phyloP scores from a whole-genome alignment of 805 yeast species.

The Candida maris region DNA sequence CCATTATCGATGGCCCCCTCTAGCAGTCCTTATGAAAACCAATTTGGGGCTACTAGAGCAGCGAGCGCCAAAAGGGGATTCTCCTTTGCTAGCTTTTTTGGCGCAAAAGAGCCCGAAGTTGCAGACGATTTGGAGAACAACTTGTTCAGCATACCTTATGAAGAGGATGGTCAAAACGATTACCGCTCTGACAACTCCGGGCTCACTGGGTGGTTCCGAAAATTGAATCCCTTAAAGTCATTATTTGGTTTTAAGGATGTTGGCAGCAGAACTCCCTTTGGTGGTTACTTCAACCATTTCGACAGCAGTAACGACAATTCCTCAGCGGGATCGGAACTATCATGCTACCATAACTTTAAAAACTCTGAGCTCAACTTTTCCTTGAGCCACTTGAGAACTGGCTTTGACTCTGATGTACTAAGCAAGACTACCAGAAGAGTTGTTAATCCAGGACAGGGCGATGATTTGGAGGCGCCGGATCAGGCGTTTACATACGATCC shows the following conservation, averaged over 20 bases:
- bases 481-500: neutral
- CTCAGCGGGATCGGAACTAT: conserved; percentile 5
- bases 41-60: neutral
- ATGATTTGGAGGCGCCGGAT: neutral
- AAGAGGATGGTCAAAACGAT: neutral
- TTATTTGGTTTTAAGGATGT: conserved; percentile 6
- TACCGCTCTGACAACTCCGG: conserved; percentile 3
- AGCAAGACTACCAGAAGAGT: conserved; percentile 14
- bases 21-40: too few relatives aligned
- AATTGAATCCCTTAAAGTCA: conserved; percentile 1
- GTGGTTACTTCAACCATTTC: neutral
- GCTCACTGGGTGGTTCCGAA: conserved; percentile 7
- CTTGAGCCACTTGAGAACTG: conserved; percentile 10
- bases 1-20: too few relatives aligned
- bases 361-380: conserved; percentile 12
- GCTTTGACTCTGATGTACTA: conserved; percentile 12
- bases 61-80: conserved; percentile 6
- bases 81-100: conserved; percentile 9
- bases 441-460: conserved; percentile 1
- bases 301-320: conserved; percentile 1
- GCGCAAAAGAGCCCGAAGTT: neutral
- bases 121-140: conserved; percentile 1
- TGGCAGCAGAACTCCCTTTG: neutral
- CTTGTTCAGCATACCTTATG: neutral
- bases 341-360: conserved; percentile 17